Evolutionary conservation across 345 rosid genomes (phyloP), one percentile per base, ranked within the genome.

Genomic region (Angophora floribunda): DNA sequence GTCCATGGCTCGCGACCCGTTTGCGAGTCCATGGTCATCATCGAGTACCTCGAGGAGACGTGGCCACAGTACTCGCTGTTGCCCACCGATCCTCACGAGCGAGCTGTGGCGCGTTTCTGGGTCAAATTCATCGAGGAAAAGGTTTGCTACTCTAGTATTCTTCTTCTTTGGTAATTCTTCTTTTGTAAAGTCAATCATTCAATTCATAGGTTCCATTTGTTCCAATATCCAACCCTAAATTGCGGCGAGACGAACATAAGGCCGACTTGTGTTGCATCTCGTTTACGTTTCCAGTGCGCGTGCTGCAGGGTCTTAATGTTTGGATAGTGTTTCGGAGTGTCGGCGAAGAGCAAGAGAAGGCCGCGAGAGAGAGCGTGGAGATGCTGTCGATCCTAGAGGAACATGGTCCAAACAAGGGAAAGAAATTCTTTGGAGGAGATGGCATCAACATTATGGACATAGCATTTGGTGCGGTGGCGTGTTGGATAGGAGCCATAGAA

Each of bases 41-140:
- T 92, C 36, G 90, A 89, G 80, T 92, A 91, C 44, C 87, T 92
- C 12, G 93, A 93, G 13, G 93, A 93, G 50, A 86, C 47, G 3
- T 91, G 93, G 95, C 91, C 91, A 0, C 88, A 90, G 2, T 50
- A 51, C 49, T 90, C 91, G 10, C 52, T 92, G 87, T 55, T 93
- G 82, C 91, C 93, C 3, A 47, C 21, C 11, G 90, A 92, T 87
- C 87, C 92, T 21, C 59, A 86, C 16, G 89, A 93, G 16, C 89
- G 88, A 89, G 89, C 92, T 45, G 28, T 80, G 22, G 89, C 88
- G 36, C 88, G 89, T 57, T 90, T 91, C 53, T 90, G 93, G 94
- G 86, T 88, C 51, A 90, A 90, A 85, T 91, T 89, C 87, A 89
- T 80, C 1, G 89, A 90, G 22, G 93, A 92, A 6, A 90, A 92